Conservation (phyloP, 2,329 filamentous ascomycete genomes). For the Sclerotinia nivalis region DNA sequence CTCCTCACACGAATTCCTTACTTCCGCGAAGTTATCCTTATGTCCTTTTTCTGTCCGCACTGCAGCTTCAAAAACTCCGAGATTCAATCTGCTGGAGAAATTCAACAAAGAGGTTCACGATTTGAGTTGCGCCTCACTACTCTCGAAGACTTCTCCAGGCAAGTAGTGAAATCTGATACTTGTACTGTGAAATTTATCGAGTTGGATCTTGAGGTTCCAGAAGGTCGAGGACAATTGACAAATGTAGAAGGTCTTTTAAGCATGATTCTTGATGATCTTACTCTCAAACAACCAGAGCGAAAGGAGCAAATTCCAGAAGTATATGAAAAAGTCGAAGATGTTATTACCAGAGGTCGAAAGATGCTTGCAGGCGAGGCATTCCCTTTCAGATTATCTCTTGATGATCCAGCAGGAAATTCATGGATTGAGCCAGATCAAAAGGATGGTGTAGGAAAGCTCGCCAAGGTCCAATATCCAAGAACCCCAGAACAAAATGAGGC, state of each 20-base stretch:
- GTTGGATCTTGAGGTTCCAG: slow-evolving; percentile 88
- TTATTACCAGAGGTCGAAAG: slow-evolving; percentile 71
- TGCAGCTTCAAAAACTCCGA: slow-evolving; percentile 91
- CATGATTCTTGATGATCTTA: slow-evolving; percentile 77
- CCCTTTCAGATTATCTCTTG: slow-evolving; percentile 84
- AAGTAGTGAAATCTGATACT: slow-evolving; percentile 90
- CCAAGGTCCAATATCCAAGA: slow-evolving; percentile 79
- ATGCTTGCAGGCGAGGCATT: slow-evolving; percentile 79
- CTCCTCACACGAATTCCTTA: slow-evolving; percentile 92
- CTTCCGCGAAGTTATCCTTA: slow-evolving; percentile 96
- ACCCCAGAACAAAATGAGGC: slow-evolving; percentile 83
- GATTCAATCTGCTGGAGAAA: slow-evolving; percentile 86
- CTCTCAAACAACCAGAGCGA: slow-evolving; percentile 77
- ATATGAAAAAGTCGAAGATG: slow-evolving; percentile 71
- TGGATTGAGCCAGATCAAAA: slow-evolving; percentile 89
- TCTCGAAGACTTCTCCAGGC: slow-evolving; percentile 74
- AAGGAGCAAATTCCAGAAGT: slow-evolving; percentile 78
- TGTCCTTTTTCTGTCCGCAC: slow-evolving; percentile 92
- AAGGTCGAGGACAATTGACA: slow-evolving; percentile 85
- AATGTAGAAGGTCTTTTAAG: slow-evolving; percentile 88
- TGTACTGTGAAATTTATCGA: slow-evolving; percentile 86
- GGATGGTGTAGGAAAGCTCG: slow-evolving; percentile 82
- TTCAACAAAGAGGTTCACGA: slow-evolving; percentile 83
- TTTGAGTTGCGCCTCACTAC: slow-evolving; percentile 79
- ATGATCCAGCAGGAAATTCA: slow-evolving; percentile 93